Evolutionary conservation across 2,329 filamentous ascomycete species (phyloP), one percentile per base, ranked within the genome.

Genomic region (Nothomitra cinnamomea): DNA sequence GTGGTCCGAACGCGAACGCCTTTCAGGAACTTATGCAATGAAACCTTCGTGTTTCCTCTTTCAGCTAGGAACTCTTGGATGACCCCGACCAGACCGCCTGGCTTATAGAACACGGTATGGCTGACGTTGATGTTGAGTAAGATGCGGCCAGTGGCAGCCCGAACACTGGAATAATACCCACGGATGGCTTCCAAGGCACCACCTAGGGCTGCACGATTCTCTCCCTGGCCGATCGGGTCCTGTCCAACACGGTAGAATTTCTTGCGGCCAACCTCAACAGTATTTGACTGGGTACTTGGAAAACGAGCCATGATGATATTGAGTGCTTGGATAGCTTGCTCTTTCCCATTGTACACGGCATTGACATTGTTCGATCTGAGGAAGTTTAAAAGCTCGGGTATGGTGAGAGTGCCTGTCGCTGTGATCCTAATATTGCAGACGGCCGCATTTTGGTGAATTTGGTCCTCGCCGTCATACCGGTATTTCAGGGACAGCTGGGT

Each of bases 21-120:
- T 21, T 65, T 64, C 3, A 73, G 54, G 53, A 73, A 72, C n/a
- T 55, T 58, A 4, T 65, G 62, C 10, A 70, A 25, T 6, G 43
- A n/a, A n/a, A 13, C 3, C 10, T 15, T 10, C 2, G 2, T 10
- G 8, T 8, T 13, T 10, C 21, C 6, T 21, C 43, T 6, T 48
- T 25, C 43, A 13, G 1, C 21, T 17, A 15, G 24, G 13, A 25
- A 48, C 5, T 6, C n/a, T 5, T 13, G 6, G 25, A 59, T 58
- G 7, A 57, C 51, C 4, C 48, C 21, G 3, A 53, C 15, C n/a
- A 59, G 51, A 10, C 17, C 13, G 13, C 28, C 40, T 6, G 56
- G 52, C 1, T 42, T 43, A 35, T 58, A 59, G 28, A 59, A 59
- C 6, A 57, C 53, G 1, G 51, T 54, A 49, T 50, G 50, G 21